phyloP scores from a whole-genome alignment of 1,284 basidiomycete genomes.

The Pseudozyma tsukubaensis region DNA sequence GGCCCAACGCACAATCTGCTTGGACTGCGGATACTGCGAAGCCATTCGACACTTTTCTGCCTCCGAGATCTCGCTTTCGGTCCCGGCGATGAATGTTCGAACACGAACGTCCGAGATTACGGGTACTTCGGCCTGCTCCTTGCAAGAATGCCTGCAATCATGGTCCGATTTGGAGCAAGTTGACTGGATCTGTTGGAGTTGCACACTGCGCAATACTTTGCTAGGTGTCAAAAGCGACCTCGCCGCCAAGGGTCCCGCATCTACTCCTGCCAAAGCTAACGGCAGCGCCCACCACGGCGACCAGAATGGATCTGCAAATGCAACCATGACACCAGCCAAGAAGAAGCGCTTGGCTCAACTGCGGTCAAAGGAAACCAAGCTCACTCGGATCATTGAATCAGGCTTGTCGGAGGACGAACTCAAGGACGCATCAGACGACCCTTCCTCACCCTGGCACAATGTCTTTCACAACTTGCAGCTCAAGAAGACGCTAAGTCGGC shows the following conservation, averaged over 20 bases:
- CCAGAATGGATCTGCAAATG: conserved; percentile 16
- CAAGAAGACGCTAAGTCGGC: conserved; percentile 39
- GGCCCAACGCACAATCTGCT: conserved; percentile 63
- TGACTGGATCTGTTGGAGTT: conserved; percentile 67
- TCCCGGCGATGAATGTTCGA: conserved; percentile 39
- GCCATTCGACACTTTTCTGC: conserved; percentile 60
- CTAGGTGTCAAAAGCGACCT: conserved; percentile 21
- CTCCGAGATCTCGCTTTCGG: conserved; percentile 60
- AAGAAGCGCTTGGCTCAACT: conserved; percentile 42
- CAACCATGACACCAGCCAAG: conserved; percentile 27
- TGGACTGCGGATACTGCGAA: conserved; percentile 65
- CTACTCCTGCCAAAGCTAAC: conserved; percentile 18
- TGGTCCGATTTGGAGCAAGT: conserved; percentile 64
- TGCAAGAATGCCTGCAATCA: conserved; percentile 57
- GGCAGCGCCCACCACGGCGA: conserved; percentile 20
- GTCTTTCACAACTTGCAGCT: conserved; percentile 34
- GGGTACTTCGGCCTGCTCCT: conserved; percentile 49
- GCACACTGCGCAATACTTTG: conserved; percentile 54
- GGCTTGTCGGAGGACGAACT: conserved; percentile 60
- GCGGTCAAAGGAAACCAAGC: conserved; percentile 28
- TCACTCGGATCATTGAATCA: conserved; percentile 34
- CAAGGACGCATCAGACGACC: conserved; percentile 21
- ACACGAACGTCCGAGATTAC: conserved; percentile 38
- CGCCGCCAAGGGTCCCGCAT: conserved; percentile 7
- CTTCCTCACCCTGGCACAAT: conserved; percentile 29